Evolutionary conservation across 78 protist genomes (phyloP).

Genomic region (Isochrysis galbana): DNA sequence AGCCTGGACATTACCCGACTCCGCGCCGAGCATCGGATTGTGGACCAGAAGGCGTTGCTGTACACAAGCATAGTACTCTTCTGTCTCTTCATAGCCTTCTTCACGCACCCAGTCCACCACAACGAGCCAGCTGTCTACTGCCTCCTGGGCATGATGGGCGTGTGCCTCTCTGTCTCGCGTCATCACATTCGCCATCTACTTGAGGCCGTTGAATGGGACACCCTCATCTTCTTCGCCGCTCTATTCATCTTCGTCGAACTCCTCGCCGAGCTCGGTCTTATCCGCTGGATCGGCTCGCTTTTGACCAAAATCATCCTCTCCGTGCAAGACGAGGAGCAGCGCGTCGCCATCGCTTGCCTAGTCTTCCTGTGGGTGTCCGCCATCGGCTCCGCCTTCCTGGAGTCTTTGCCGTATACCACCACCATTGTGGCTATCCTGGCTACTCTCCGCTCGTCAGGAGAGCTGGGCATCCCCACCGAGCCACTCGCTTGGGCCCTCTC

Average conservation of each 20-base stretch:
- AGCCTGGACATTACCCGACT: too few relatives aligned
- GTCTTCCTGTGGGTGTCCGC: constrained; percentile 69
- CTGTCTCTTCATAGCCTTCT: too few relatives aligned
- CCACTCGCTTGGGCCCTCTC: constrained; percentile 80
- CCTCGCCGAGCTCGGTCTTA: constrained; percentile 64
- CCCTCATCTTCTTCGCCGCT: constrained; percentile 63
- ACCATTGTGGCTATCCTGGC: constrained; percentile 70
- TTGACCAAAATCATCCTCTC: background rate
- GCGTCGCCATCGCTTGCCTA: constrained; percentile 54
- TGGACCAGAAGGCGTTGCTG: too few relatives aligned
- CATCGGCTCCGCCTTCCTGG: constrained; percentile 62
- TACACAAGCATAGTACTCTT: too few relatives aligned
- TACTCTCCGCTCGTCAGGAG: background rate
- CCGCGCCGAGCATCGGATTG: too few relatives aligned
- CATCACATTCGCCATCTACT: background rate
- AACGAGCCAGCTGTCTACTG: too few relatives aligned
- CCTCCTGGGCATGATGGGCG: too few relatives aligned
- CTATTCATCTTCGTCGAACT: constrained; percentile 56
- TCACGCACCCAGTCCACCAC: too few relatives aligned
- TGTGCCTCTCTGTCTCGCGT: background rate
- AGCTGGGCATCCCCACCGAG: constrained; percentile 23
- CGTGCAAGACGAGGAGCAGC: background rate
- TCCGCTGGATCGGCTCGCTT: constrained; percentile 48
- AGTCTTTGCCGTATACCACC: constrained; percentile 70
- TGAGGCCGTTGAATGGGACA: constrained; percentile 70